A percentile compares a stretch with the other conserved stretches of the same genome.
Conservation (phyloP, 1,284 basidiomycete species). For the Microbotryomycetes sp. region DNA sequence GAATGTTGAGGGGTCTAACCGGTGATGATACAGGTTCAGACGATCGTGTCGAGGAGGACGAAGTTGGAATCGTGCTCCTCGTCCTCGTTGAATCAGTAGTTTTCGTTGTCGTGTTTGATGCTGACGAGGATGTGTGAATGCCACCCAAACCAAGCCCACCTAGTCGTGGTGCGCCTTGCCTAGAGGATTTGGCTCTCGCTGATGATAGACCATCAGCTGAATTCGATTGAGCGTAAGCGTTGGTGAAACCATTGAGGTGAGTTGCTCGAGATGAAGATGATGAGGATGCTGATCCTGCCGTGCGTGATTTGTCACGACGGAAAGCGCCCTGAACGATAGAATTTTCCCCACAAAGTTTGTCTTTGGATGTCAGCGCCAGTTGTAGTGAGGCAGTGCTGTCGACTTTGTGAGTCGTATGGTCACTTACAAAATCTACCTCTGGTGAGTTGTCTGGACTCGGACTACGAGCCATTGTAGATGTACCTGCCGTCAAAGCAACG, state of each 20-base stretch:
- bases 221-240: too few relatives aligned
- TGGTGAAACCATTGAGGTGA: not conserved
- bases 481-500: too few relatives aligned
- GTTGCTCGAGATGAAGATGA: not conserved
- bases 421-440: constrained; percentile 21
- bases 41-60: not conserved
- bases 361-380: too few relatives aligned
- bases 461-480: not conserved
- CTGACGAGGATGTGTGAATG: not conserved
- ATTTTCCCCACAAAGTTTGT: too few relatives aligned
- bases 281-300: not conserved
- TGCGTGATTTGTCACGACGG: constrained; percentile 4
- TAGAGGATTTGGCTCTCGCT: not conserved
- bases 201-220: not conserved
- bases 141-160: constrained; percentile 22
- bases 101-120: not conserved
- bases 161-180: constrained; percentile 19
- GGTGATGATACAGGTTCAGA: not conserved
- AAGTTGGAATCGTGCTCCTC: not conserved
- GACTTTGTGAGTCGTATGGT: not conserved
- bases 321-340: constrained; percentile 19
- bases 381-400: too few relatives aligned
- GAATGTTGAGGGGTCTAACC: not conserved
- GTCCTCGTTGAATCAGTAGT: not conserved
- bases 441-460: constrained; percentile 8